Base-by-base conservation (phyloP, 2,329 filamentous ascomycete species). In the Aspergillus neoniger region DNA sequence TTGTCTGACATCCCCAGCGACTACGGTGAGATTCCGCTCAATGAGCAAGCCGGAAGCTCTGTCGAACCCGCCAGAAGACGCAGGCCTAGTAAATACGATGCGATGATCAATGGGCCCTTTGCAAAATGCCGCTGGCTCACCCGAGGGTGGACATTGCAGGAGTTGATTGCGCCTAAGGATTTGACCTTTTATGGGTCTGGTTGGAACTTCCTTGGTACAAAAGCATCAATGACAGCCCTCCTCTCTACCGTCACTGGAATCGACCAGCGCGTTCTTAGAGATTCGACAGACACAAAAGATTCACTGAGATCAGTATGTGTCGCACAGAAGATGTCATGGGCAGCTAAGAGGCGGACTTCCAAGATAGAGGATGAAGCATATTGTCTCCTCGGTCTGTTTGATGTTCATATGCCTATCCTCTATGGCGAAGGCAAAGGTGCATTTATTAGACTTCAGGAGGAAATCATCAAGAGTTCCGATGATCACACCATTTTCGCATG, bases 361-460 rank as follows among this genome's bases (percentile, higher is more conserved):
- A 55, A 66, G 36, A 15, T 62, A 2, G 70, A 71, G 38, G 71
- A 73, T 52, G 56, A 55, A 1, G 70, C 73, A 2, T 75, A 74
- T 58, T 65, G 68, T 50, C 61, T 74, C 14, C 19, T 44, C 5
- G 41, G 41, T 21, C 41, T 44, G 10, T 44, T 44, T 10, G 19
- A 14, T 9, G 41, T 44, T n/a, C 41, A 44, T 14, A 23, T 44
- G 19, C 41, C 41, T 44, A 21, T 44, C 14, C 41, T 44, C 10
- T 44, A 44, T 14, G 41, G 41, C 21, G 41, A 44, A 23, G 41
- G 41, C 19, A 12, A 14, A 6, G 41, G 5, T 12, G 19, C 41
- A 9, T 44, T 44, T 44, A 15, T 44, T 10, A 44, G 41, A 21
- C 41, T 44, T 7, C 41, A 44, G 14, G 41, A 44, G 14, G 19